Evolutionary conservation across 2,329 filamentous ascomycete species (phyloP), one percentile per base, ranked within the genome.

Genomic region (Sordariomycetes sp.): DNA sequence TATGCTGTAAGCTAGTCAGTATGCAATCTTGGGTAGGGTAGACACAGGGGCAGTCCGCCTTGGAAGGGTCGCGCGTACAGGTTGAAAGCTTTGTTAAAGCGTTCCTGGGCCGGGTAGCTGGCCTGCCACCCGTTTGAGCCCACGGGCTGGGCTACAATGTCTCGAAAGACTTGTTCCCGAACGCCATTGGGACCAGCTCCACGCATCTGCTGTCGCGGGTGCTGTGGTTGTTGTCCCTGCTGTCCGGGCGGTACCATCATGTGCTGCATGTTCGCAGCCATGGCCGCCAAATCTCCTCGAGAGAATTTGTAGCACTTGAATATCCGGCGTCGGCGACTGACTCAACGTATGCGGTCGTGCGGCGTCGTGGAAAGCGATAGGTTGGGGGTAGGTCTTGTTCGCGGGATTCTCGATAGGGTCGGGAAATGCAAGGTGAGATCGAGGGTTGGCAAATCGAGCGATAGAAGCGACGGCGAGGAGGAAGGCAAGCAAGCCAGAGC

Each of bases 231-330:
- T 32, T 32, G 28, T 32, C 28, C 28, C 53, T 68, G 68, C 59
- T 73, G 73, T 60, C 70, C 70, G 62, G 67, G 71, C 64, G 72
- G 71, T 68, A 77, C 72, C 69, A 77, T 75, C 78, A 83, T 81
- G 65, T 80, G 79, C 69, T 77, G 76, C 71, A 83, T 78, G 64
- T 81, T 82, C 67, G 77, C 79, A 73, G 80, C 80, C 80, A 84
- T 83, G 71, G 77, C 57, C 57, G 57, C 57, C n/a, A 51, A 43
- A n/a, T 54, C 57, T 51, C 57, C 57, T 37, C 22, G 57, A 25
- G 35, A 53, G 43, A 43, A 18, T 35, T 28, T 37, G 22, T n/a
- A n/a, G 18, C 40, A 46, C 3, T 46, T n/a, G 16, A 14, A 46
- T 46, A 46, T 46, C 40, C 5, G 46, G 20, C 20, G 46, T 50